A percentile compares a stretch with the other conserved stretches of the same genome.
These are phyloP conservation scores for Posidonia australis DNA, from an alignment of 106 monocot species.

Conservation along the genomic window DNA sequence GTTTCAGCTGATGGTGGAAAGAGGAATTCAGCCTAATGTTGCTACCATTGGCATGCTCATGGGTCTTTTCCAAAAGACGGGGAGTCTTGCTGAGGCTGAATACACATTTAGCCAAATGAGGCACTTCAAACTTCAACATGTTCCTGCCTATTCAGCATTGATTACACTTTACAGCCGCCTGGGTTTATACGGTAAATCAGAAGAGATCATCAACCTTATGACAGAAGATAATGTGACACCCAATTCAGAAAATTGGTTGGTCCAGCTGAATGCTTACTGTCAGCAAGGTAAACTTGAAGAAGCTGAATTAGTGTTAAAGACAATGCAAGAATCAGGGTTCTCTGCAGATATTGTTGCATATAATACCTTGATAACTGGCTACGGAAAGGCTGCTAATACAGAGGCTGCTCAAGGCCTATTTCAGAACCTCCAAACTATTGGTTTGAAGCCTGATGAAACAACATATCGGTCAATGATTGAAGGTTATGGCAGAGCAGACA, in stretches of 20 bases:
- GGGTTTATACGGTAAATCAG: slow-evolving; percentile 48
- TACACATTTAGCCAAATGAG: slow-evolving; percentile 68
- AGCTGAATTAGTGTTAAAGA: slow-evolving; percentile 51
- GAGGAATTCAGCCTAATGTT: slow-evolving; percentile 37
- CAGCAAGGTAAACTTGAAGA: slow-evolving; percentile 80
- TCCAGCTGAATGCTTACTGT: slow-evolving; percentile 69
- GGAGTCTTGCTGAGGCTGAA: slow-evolving; percentile 51
- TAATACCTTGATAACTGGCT: slow-evolving; percentile 93
- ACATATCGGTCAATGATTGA: slow-evolving; percentile 94
- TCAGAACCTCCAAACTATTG: slow-evolving; percentile 24
- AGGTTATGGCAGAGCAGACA: slow-evolving; percentile 62
- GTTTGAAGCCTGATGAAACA: slow-evolving; percentile 81
- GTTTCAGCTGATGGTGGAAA: slow-evolving; percentile 66
- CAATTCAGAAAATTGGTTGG: slow-evolving; percentile 85
- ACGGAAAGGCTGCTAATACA: slow-evolving; percentile 49
- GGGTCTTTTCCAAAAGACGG: slow-evolving; percentile 67
- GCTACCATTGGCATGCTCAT: slow-evolving; percentile 90
- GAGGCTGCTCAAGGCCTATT: slow-evolving; percentile 40
- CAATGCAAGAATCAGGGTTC: slow-evolving; percentile 44
- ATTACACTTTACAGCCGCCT: slow-evolving; percentile 72
- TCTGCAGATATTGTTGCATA: slow-evolving; percentile 80
- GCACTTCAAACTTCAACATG: slow-evolving; percentile 31
- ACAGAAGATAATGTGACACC: slow-evolving; percentile 50
- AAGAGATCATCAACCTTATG: slow-evolving; percentile 62
- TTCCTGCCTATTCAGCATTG: slow-evolving; percentile 69